These are phyloP conservation scores for Aspergillus alliaceus DNA, from an alignment of 2,329 filamentous ascomycete species.

Conservation along the genomic window DNA sequence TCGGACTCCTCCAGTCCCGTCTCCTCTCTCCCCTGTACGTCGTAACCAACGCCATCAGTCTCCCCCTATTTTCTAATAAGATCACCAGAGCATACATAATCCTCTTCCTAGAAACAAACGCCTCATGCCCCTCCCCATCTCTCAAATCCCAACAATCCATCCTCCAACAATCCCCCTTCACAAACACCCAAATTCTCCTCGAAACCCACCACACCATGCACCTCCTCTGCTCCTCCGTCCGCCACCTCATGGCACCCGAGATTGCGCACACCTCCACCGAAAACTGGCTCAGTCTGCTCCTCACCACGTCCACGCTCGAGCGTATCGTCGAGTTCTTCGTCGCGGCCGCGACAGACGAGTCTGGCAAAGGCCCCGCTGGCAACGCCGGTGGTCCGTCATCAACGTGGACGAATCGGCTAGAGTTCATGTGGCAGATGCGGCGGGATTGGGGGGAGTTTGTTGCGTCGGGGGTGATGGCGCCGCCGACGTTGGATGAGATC, in stretches of 20 bases:
- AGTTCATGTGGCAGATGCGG: slow-evolving; percentile 29
- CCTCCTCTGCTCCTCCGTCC: slow-evolving; percentile 24
- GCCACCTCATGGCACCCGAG: slow-evolving; percentile 27
- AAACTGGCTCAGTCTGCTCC: slow-evolving; percentile 26
- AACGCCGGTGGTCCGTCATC: not conserved
- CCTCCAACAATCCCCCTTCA: slow-evolving; percentile 25
- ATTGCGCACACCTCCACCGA: slow-evolving; percentile 21
- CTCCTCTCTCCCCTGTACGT: slow-evolving; percentile 23
- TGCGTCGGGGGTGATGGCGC: not conserved
- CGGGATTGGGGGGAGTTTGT: slow-evolving; percentile 20
- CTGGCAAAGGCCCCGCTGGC: not conserved
- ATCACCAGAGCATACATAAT: slow-evolving; percentile 22
- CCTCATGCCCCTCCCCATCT: not conserved
- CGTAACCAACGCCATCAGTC: not conserved
- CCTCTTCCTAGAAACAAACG: slow-evolving; percentile 24
- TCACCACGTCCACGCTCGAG: slow-evolving; percentile 28
- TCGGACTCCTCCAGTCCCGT: slow-evolving; percentile 21
- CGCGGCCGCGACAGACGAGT: slow-evolving; percentile 19
- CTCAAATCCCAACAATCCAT: slow-evolving; percentile 21
- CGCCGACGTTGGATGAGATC: slow-evolving; percentile 14
- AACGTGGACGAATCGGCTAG: slow-evolving; percentile 22
- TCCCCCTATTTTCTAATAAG: not conserved
- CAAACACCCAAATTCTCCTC: slow-evolving; percentile 20
- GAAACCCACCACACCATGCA: slow-evolving; percentile 27
- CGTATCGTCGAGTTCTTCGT: slow-evolving; percentile 23